Conservation (phyloP, 73 alveolate genomes). For the Paramecium caudatum region DNA sequence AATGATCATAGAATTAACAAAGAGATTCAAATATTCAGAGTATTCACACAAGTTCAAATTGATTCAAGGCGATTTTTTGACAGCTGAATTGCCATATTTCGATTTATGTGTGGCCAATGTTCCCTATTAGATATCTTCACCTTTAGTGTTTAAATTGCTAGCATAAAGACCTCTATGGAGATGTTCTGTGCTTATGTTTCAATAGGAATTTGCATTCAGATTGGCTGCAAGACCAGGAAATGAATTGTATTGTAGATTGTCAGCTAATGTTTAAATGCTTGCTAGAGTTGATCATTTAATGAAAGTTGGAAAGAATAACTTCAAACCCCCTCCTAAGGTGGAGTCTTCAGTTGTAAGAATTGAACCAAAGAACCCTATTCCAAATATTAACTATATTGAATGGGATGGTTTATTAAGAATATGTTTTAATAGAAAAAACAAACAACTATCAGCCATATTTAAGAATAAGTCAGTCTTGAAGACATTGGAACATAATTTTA, state of each 20-base stretch:
- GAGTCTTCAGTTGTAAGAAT: slow-evolving; percentile 98
- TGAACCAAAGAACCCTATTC: slow-evolving; percentile 97
- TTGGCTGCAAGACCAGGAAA: slow-evolving; percentile 98
- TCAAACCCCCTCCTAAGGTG: slow-evolving; percentile 99
- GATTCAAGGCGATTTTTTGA: slow-evolving; percentile 96
- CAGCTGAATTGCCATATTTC: slow-evolving; percentile 96
- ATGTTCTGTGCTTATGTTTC: slow-evolving; percentile 98
- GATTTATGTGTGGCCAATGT: slow-evolving; percentile 98
- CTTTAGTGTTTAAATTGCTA: slow-evolving; percentile 96
- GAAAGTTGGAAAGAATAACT: slow-evolving; percentile 97
- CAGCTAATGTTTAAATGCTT: slow-evolving; percentile 96
- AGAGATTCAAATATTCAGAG: slow-evolving; percentile 93
- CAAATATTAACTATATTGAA: slow-evolving; percentile 96
- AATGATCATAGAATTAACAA: slow-evolving; percentile 97
- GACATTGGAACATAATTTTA: slow-evolving; percentile 83
- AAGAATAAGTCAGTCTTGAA: slow-evolving; percentile 92
- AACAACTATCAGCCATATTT: slow-evolving; percentile 96
- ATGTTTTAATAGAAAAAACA: slow-evolving; percentile 97
- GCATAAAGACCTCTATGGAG: slow-evolving; percentile 98
- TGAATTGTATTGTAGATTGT: slow-evolving; percentile 97
- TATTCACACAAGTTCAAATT: slow-evolving; percentile 93
- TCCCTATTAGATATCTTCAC: slow-evolving; percentile 98
- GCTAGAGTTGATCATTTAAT: slow-evolving; percentile 97
- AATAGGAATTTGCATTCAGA: slow-evolving; percentile 99
- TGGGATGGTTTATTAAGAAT: slow-evolving; percentile 99